Base-by-base conservation (phyloP, 164 flowering plant genomes). In the Buxus sempervirens region DNA sequence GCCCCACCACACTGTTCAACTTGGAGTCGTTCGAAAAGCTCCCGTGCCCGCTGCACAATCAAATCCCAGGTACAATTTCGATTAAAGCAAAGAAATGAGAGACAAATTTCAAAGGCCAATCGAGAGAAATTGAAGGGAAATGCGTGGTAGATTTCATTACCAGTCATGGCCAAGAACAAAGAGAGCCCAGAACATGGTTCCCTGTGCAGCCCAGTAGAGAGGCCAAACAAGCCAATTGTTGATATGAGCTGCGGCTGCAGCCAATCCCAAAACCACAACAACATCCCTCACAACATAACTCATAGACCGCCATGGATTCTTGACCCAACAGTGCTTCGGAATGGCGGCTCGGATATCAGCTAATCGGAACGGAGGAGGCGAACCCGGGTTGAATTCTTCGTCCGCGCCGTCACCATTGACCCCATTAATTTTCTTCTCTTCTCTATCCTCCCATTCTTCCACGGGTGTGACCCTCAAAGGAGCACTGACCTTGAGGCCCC, bases 141-240 rank as follows among this genome's bases (percentile, higher is more conserved):
- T 32, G 5, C 38, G 3, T 32, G 3, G 38, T 32, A 3, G 5
- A 8, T 13, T 45, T 3, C 21, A 58, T 72, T 75, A 88, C 96
- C 92, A 86, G 32, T 90, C 97, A 79, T 89, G 97, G 26, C 94
- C 97, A 77, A 90, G 90, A 78, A 90, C 94, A 80, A 89, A 90
- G 62, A 90, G 79, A 68, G 90, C 94, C 94, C 94, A 90, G 54
- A 90, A 90, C 97, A 90, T 89, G 65, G 97, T 90, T 18, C 94
- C 87, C 66, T 88, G 94, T 69, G 86, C 92, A 74, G 66, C 63
- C 94, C 96, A 88, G 72, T 90, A 88, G 24, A 90, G 67, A 72
- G 90, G 87, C 97, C 92, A 90, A 70, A 87, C 77, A 60, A 73
- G 63, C 97, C 89, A 86, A 42, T 70, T 84, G 69, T 91, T 79